Base-by-base conservation (phyloP, 2,329 filamentous ascomycete species). In the Colletotrichum lindemuthianum region DNA sequence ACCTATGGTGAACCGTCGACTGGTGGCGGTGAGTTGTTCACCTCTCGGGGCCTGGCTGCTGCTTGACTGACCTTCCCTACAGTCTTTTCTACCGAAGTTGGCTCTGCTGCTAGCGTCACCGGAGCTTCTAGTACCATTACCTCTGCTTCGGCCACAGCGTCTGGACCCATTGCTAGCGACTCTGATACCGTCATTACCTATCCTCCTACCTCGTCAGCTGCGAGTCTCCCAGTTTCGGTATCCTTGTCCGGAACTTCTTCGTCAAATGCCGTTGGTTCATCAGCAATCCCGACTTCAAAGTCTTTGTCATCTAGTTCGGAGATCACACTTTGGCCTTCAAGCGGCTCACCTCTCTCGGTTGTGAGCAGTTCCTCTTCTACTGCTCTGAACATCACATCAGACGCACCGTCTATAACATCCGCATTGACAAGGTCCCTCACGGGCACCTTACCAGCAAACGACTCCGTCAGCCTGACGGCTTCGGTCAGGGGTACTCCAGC, bases 1-100 rank as follows among this genome's bases (percentile, higher is more conserved):
- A 59, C 63, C 4, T 67, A 65, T n/a, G 53, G 41, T 13, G 50
- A 65, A n/a, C 34, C 39, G 10, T 61, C 49, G 36, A 50, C 48
- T 1, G n/a, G 40, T 12, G 47, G 13, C 9, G 7, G 61, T 36
- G 51, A 6, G 1, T 40, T n/a, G 9, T 8, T 10, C 2, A 4
- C 8, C 1, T 6, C 11, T 15, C 41, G 5, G 37, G 4, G 12
- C 10, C 7, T 13, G 8, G 6, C 13, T 45, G 15, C 4, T 33
- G 11, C 3, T 34, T 33, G 6, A 50, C 59, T 66, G 4, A 66
- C 7, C 10, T 1, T 2, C 24, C 24, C 9, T 33, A 15, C 8
- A 47, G 60, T 24, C 4, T 59, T 43, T 45, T 56, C 40, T 47
- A 54, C 33, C 44, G 16, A 15, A 3, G n/a, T 13, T 33, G 49